Conservation (phyloP, 2,329 filamentous ascomycete species). For the Cladosporium velox region DNA sequence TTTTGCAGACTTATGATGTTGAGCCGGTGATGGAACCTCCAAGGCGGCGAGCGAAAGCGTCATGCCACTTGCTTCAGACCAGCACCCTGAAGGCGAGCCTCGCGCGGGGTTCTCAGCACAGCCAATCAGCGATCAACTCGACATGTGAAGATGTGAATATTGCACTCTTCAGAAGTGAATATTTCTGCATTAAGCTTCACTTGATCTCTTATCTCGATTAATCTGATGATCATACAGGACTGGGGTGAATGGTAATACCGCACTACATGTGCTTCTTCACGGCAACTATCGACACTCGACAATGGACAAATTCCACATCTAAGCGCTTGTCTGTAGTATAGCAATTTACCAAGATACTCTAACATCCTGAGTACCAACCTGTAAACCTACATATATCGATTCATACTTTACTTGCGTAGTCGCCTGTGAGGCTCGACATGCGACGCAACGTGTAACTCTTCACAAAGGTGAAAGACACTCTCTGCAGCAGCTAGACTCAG, state of each 20-base stretch:
- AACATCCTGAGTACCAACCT: too few species aligned
- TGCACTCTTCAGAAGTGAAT: not conserved
- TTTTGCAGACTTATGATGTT: not conserved
- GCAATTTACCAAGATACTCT: too few species aligned
- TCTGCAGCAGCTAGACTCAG: not conserved
- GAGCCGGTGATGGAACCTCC: constrained; percentile 7
- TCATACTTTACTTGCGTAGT: too few species aligned
- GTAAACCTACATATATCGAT: too few species aligned
- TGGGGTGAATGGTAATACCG: not conserved
- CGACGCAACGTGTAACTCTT: not conserved
- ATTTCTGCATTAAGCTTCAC: not conserved
- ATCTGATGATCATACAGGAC: not conserved
- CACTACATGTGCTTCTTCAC: not conserved
- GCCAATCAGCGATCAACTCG: not conserved
- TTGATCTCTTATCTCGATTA: not conserved
- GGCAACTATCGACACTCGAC: too few species aligned
- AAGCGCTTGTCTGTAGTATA: too few species aligned
- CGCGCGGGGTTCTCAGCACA: too few species aligned
- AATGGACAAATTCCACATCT: too few species aligned
- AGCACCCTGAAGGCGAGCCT: not conserved
- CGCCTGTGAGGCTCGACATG: too few species aligned
- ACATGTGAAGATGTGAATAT: not conserved
- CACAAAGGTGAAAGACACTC: not conserved
- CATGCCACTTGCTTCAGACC: not conserved
- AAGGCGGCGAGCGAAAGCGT: constrained; percentile 1